Conservation (phyloP, 768 basidiomycete species). For the Pleurotus tuoliensis region DNA sequence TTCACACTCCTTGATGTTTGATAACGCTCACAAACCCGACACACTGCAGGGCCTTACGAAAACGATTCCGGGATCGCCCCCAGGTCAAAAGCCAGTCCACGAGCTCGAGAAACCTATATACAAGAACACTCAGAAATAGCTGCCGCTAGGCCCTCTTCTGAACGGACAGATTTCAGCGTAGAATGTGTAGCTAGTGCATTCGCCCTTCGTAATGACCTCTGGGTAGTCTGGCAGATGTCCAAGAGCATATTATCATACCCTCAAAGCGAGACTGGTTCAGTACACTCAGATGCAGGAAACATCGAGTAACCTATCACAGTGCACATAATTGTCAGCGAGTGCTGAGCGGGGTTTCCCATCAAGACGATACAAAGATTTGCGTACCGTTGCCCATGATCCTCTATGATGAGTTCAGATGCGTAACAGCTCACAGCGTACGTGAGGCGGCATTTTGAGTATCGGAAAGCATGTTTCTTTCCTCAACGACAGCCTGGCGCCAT, state of each 20-base stretch:
- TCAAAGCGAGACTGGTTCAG: too few relatives aligned
- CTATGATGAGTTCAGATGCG: neutral
- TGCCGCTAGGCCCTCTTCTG: neutral
- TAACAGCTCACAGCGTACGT: neutral
- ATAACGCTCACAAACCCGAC: slow-evolving; percentile 1
- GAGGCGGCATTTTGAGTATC: neutral
- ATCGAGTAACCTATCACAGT: too few relatives aligned
- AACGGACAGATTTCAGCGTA: neutral
- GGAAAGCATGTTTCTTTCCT: neutral
- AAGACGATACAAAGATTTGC: too few relatives aligned
- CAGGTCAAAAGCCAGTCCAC: slow-evolving; percentile 80
- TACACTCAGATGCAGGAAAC: too few relatives aligned
- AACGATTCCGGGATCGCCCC: slow-evolving; percentile 85
- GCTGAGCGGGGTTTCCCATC: too few relatives aligned
- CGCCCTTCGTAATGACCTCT: neutral
- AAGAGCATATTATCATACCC: too few relatives aligned
- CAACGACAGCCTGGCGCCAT: neutral
- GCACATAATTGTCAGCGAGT: too few relatives aligned
- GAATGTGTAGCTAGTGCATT: slow-evolving; percentile 2
- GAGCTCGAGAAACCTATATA: slow-evolving; percentile 85
- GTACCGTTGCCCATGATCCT: neutral
- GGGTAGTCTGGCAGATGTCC: neutral
- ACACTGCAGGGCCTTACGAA: slow-evolving; percentile 76
- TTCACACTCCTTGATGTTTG: neutral
- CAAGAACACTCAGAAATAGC: slow-evolving; percentile 78